phyloP scores from a whole-genome alignment of 2,329 filamentous ascomycete genomes.

The Exophiala aquamarina region DNA sequence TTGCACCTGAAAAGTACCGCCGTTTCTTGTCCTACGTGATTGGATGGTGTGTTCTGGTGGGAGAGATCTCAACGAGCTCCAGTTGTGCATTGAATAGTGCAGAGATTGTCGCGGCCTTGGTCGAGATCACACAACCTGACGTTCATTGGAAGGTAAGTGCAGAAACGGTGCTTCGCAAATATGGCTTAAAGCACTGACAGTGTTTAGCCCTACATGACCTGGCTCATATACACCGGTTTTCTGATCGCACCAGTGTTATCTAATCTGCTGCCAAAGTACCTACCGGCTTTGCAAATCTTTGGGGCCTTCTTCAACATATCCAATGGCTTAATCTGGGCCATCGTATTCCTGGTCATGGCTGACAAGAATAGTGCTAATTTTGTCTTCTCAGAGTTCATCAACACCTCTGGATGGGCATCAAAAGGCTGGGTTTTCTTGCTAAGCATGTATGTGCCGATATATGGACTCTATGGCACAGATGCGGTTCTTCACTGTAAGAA shows the following conservation, averaged over 20 bases:
- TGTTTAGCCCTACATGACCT: constrained; percentile 23
- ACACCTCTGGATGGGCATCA: constrained; percentile 37
- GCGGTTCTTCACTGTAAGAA: background rate
- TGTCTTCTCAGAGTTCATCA: constrained; percentile 59
- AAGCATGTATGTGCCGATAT: constrained; percentile 67
- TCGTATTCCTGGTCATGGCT: constrained; percentile 24
- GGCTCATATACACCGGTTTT: constrained; percentile 23
- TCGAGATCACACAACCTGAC: constrained; percentile 21
- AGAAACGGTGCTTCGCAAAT: background rate
- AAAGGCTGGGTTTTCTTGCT: constrained; percentile 62
- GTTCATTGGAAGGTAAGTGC: constrained; percentile 20
- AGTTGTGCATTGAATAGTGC: constrained; percentile 25
- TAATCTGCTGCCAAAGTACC: constrained; percentile 21
- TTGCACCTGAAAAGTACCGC: constrained; percentile 17
- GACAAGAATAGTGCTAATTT: constrained; percentile 36
- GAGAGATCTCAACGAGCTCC: constrained; percentile 22
- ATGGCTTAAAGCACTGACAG: constrained; percentile 5
- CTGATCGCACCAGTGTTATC: constrained; percentile 20
- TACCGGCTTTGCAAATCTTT: constrained; percentile 21
- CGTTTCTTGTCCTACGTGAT: constrained; percentile 22
- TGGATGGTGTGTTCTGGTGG: constrained; percentile 24
- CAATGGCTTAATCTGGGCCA: constrained; percentile 21
- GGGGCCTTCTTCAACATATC: constrained; percentile 23
- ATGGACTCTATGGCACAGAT: constrained; percentile 63
- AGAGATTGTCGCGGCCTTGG: constrained; percentile 21